These are phyloP conservation scores for Dryas integrifolia DNA, from an alignment of 331 rosid genomes.

Conservation along the genomic window DNA sequence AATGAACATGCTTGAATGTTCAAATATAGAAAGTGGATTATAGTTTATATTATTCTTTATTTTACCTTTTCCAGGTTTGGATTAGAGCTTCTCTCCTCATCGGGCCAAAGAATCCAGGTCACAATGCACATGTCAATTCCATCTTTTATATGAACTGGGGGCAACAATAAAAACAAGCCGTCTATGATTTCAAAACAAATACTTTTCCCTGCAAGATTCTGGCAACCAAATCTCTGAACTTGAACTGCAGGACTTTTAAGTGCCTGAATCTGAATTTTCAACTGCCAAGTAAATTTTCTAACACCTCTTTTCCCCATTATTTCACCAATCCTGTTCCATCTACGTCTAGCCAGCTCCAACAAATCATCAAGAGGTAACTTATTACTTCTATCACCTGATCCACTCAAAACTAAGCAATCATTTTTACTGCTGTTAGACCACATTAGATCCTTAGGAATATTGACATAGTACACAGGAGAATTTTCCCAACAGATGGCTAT, in stretches of 20 bases:
- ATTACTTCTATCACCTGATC: slow-evolving; percentile 41
- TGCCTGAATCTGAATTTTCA: slow-evolving; percentile 84
- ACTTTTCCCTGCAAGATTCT: slow-evolving; percentile 43
- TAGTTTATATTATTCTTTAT: slow-evolving; percentile 8
- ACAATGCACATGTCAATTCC: slow-evolving; percentile 76
- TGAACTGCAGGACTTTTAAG: slow-evolving; percentile 72
- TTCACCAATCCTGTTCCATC: slow-evolving; percentile 72
- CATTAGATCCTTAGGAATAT: slow-evolving; percentile 79
- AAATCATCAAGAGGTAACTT: slow-evolving; percentile 42
- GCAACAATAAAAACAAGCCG: slow-evolving; percentile 51
- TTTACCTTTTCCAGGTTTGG: slow-evolving; percentile 92
- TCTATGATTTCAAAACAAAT: slow-evolving; percentile 58
- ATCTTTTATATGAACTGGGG: slow-evolving; percentile 51
- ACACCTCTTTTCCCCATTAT: slow-evolving; percentile 59
- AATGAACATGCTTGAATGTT: neutral
- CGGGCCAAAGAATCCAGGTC: slow-evolving; percentile 97
- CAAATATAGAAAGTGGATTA: neutral
- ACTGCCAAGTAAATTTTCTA: slow-evolving; percentile 78
- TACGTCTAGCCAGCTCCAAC: slow-evolving; percentile 48
- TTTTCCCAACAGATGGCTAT: slow-evolving; percentile 90
- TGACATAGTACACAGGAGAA: slow-evolving; percentile 79
- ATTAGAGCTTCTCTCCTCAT: slow-evolving; percentile 82
- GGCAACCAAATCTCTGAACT: slow-evolving; percentile 65
- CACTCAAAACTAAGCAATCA: slow-evolving; percentile 33
- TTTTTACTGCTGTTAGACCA: slow-evolving; percentile 46